These are phyloP conservation scores for Dactylonectria estremocensis DNA, from an alignment of 2,329 filamentous ascomycete genomes.

Conservation along the genomic window DNA sequence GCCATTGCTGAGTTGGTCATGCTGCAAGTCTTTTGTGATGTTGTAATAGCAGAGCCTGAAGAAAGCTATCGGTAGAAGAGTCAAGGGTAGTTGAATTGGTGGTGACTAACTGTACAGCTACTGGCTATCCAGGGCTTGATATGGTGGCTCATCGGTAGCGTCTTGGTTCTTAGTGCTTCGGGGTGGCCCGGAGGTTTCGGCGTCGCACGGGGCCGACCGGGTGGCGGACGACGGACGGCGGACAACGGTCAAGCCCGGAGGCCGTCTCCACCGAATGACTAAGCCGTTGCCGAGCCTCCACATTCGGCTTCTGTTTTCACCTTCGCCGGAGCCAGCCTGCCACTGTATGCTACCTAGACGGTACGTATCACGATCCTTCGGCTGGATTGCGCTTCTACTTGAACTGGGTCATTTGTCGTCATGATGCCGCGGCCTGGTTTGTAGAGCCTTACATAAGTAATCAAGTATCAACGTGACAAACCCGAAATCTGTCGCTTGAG, in stretches of 20 bases:
- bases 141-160: background rate
- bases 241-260: background rate
- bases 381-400: background rate
- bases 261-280: background rate
- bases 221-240: background rate
- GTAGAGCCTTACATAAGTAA: background rate
- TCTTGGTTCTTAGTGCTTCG: background rate
- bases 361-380: background rate
- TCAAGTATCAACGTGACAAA: background rate
- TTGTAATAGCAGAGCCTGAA: background rate
- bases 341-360: constrained; percentile 1
- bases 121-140: background rate
- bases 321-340: background rate
- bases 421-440: background rate
- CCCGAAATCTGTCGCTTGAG: background rate
- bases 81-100: background rate
- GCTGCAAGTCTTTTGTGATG: background rate
- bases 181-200: background rate
- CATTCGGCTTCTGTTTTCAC: background rate
- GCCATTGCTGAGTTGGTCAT: constrained; percentile 1
- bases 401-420: background rate
- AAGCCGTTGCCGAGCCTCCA: constrained; percentile 1
- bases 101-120: background rate
- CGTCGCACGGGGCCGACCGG: background rate
- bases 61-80: background rate